Base-by-base conservation (phyloP, 495 filamentous ascomycete genomes). In the Podospora didyma region DNA sequence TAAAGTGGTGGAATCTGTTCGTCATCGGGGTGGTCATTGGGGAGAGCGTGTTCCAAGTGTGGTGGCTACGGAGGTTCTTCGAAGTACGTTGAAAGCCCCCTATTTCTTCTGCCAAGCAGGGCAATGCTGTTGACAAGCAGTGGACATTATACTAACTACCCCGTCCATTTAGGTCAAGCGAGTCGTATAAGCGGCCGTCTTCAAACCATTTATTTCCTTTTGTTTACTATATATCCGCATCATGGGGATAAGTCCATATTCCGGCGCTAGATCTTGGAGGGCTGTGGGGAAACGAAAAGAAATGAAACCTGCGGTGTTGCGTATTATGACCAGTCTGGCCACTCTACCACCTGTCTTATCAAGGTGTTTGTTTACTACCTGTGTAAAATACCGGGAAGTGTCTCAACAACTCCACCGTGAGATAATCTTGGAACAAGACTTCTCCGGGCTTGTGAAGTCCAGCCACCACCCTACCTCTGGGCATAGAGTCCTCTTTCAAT, bases 1-100 rank as follows among this genome's bases (percentile, higher is more conserved):
- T 98, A 57, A 98, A 98, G 76, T 98, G 94, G 94, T 98, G 95
- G 95, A 97, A 92, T 70, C 82, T 97, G 58, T 97, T 97, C 75
- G 92, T 97, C 73, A 81, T 98, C 55, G 82, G 85, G 50, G 88
- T 98, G 53, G 81, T 98, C 47, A 79, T 94, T 57, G 94, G 88
- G 46, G 90, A 96, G 79, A 91, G 91, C 64, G 77, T 97, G 49
- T 98, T 97, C 80, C 94, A 98, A 75, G 95, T 98, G 58, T 97
- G 95, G 94, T 98, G 94, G 89, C 69, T 98, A 72, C 93, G 96
- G 80, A 78, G 95, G 67, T 97, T 98, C 79, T 98, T 98, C 69
- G 94, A 98, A 89, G 93, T 96, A 62, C 12, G 66, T 52, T 46
- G 23, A 54, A 3, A 24, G 10, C 10, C 24, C 34, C 2, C 26